Evolutionary conservation across 1,139 yeast species (phyloP), one percentile per base, ranked within the genome.

Genomic region (Pichia sp.): DNA sequence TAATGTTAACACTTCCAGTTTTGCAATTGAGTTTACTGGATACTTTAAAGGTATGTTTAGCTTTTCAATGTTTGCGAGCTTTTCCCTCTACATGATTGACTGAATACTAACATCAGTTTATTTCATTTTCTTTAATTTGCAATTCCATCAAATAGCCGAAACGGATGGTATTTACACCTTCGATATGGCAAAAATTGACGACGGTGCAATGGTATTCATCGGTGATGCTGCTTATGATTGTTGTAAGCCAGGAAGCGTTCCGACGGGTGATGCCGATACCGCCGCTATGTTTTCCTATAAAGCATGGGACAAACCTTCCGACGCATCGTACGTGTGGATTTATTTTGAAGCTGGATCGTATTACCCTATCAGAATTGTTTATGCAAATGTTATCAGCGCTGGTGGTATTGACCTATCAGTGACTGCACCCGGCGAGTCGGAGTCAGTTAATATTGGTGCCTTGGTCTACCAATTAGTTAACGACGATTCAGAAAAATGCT

Each of bases 221-320:
- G 70, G 68, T 37, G 53, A 54, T 25, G 59, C 57, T 46, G 70
- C 66, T 3, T 64, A 66, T 40, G 60, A 53, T 21, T 68, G 71
- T 56, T 68, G 71, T 58, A 49, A 55, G 25, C 56, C 58, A 8
- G 50, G 54, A 25, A 19, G 46, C 13, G 10, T 34, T 12, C 48
- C 52, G 19, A 46, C 40, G 6, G 56, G 58, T 31, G 41, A 30
- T 18, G 48, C 52, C 1, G 49, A 50, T n/a, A 23, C 44, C 1
- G 58, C 57, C 10, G 42, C 61, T 4, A 31, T 63, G 49, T 59
- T 47, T 42, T 54, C 61, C 21, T 47, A 52, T 13, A 60, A 60
- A 26, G 36, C 44, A 21, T 44, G 47, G 44, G 37, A 25, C 8
- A 9, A 19, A 28, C 12, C 47, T 4, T 6, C 44, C 12, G 16